Evolutionary conservation across 805 yeast genomes (phyloP), one percentile per base, ranked within the genome.

Genomic region (Candida corydali): DNA sequence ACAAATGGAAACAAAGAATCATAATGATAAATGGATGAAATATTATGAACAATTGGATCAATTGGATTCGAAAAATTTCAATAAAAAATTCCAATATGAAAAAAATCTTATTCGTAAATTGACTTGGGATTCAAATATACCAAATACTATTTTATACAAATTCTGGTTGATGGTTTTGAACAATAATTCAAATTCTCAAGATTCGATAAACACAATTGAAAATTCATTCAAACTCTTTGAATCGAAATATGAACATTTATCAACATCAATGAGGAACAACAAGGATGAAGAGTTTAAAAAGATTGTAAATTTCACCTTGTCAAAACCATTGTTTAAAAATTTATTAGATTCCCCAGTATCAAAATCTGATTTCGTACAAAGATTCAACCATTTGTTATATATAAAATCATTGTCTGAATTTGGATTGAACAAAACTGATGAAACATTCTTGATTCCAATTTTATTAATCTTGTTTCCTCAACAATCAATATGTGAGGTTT

Each of bases 341-440:
- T 47, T 24, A 40, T 46, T 30, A 52, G 49, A 17, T 29, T 6
- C 23, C 4, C 10, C n/a, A 23, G 3, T 8, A 9, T 5, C 16
- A 19, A 20, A 18, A 39, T 9, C 37, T 36, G 18, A 34, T 5
- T 54, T 59, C 35, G 47, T 49, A 26, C 44, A 46, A 3, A 52
- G 59, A 32, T 66, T 56, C 45, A 52, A 46, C 33, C 25, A 35
- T 14, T 25, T 68, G 32, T 53, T 68, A 14, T 66, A 62, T 45
- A 50, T 65, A 22, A 64, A 63, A 40, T 59, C 69, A 4, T 50
- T 66, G 17, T 56, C 67, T 1, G 64, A 59, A 16, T 55, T 51
- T 32, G 69, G 69, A 2, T 50, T 68, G 26, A 51, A 49, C 25
- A 63, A 58, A 36, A 69, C 63, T 38, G 73, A 68, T 39, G 70